Conservation (phyloP, 352 stramenopile genomes). For the Phytophthora megakarya region DNA sequence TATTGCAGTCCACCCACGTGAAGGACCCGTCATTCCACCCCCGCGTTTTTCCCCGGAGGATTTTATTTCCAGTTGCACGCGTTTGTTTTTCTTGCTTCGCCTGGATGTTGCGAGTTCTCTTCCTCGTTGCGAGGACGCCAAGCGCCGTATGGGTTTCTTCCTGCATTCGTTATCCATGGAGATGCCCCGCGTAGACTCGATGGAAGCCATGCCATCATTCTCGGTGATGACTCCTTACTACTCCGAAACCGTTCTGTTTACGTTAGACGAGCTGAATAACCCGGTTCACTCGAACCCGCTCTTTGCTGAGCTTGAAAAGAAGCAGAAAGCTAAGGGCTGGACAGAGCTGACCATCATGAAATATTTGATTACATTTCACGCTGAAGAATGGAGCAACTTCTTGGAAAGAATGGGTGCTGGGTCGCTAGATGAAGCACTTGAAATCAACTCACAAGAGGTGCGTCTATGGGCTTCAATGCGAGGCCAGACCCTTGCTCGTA, state of each 20-base stretch:
- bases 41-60: slow-evolving; percentile 60
- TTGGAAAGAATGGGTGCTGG: slow-evolving; percentile 77
- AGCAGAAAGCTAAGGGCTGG: slow-evolving; percentile 72
- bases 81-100: slow-evolving; percentile 81
- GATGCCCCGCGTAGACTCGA: slow-evolving; percentile 73
- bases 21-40: slow-evolving; percentile 37
- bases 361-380: slow-evolving; percentile 88
- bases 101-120: slow-evolving; percentile 72
- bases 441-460: slow-evolving; percentile 69
- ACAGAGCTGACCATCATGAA: slow-evolving; percentile 87
- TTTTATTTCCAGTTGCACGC: slow-evolving; percentile 78
- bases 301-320: slow-evolving; percentile 76
- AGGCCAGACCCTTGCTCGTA: slow-evolving; percentile 86
- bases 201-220: slow-evolving; percentile 88
- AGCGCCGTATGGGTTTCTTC: slow-evolving; percentile 89
- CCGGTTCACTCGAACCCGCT: slow-evolving; percentile 82
- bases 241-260: slow-evolving; percentile 87
- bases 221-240: slow-evolving; percentile 91
- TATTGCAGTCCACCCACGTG: slow-evolving; percentile 44
- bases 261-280: slow-evolving; percentile 85
- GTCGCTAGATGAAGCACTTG: slow-evolving; percentile 74
- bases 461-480: slow-evolving; percentile 86
- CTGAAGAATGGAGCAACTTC: slow-evolving; percentile 90
- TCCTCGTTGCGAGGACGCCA: slow-evolving; percentile 81
- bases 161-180: slow-evolving; percentile 85